Percentiles rank a stretch among this genome's conserved stretches.
Conservation (phyloP, 305 asterid species). For the Salvia sclarea region DNA sequence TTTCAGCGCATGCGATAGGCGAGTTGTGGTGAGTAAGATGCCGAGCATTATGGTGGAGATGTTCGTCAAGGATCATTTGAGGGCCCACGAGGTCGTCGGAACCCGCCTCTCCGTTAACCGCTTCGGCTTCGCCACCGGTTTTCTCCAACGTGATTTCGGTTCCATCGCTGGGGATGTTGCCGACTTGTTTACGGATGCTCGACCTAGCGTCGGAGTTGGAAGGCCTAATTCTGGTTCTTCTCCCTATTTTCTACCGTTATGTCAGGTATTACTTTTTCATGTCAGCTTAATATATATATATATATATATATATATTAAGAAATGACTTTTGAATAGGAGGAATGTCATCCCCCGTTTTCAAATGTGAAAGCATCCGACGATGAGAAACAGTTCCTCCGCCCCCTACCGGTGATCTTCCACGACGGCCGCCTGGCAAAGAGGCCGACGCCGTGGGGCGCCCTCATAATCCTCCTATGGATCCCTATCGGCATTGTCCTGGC, state of each 20-base stretch:
- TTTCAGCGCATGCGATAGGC: conserved; percentile 46
- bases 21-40: conserved; percentile 69
- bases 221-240: conserved; percentile 35
- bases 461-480: conserved; percentile 70
- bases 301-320: no score
- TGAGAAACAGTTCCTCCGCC: conserved; percentile 37
- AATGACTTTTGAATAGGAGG: conserved; percentile 60
- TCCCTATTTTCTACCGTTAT: conserved; percentile 44
- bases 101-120: conserved; percentile 51
- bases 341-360: conserved; percentile 38
- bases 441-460: conserved; percentile 68
- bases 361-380: conserved; percentile 1
- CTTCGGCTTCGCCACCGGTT: conserved; percentile 70
- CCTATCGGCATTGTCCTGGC: conserved; percentile 72
- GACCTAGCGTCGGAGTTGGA: conserved; percentile 66
- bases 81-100: conserved; percentile 71
- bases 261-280: no score
- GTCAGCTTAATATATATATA: no score
- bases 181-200: conserved; percentile 42
- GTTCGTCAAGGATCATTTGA: conserved; percentile 74
- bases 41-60: conserved; percentile 83
- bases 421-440: conserved; percentile 83
- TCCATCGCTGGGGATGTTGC: conserved; percentile 36
- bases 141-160: conserved; percentile 41
- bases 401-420: conserved; percentile 83